Percentiles rank a stretch among this genome's conserved stretches.
Conservation (phyloP, 768 basidiomycete genomes). For the Dictyophora rubrovolvata region DNA sequence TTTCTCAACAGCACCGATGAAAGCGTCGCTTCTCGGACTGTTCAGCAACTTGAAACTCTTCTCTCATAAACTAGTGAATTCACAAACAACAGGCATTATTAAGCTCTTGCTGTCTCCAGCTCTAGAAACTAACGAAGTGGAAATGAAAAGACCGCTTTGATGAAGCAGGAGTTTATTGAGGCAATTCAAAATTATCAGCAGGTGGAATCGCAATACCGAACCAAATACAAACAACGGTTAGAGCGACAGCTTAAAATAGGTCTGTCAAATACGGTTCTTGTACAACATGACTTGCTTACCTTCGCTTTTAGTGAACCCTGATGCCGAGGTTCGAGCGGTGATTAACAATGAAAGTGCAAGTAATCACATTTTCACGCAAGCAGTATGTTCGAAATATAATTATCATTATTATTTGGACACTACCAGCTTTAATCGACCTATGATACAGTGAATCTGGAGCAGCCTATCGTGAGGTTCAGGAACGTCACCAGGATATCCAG, state of each 20-base stretch:
- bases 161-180: slow-evolving; percentile 55
- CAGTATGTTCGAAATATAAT: slow-evolving; percentile 32
- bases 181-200: slow-evolving; percentile 69
- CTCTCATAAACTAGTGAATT: slow-evolving; percentile 51
- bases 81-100: slow-evolving; percentile 37
- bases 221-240: slow-evolving; percentile 53
- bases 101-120: too few species aligned
- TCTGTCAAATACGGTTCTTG: slow-evolving; percentile 16
- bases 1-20: slow-evolving; percentile 74
- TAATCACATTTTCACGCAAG: slow-evolving; percentile 66
- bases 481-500: slow-evolving; percentile 76
- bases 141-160: slow-evolving; percentile 31
- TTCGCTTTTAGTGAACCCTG: slow-evolving; percentile 65
- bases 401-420: neutral
- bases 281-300: too few species aligned
- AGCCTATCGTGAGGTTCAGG: slow-evolving; percentile 82
- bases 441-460: slow-evolving; percentile 72
- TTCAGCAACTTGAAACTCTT: slow-evolving; percentile 48
- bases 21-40: slow-evolving; percentile 46
- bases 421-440: slow-evolving; percentile 60
- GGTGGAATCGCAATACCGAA: slow-evolving; percentile 61
- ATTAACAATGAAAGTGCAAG: slow-evolving; percentile 58
- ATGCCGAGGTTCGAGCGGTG: slow-evolving; percentile 72
- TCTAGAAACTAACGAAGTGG: slow-evolving; percentile 48
- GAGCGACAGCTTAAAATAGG: slow-evolving; percentile 75